Conservation (phyloP, 768 basidiomycete genomes). For the Lyophyllum decastes region DNA sequence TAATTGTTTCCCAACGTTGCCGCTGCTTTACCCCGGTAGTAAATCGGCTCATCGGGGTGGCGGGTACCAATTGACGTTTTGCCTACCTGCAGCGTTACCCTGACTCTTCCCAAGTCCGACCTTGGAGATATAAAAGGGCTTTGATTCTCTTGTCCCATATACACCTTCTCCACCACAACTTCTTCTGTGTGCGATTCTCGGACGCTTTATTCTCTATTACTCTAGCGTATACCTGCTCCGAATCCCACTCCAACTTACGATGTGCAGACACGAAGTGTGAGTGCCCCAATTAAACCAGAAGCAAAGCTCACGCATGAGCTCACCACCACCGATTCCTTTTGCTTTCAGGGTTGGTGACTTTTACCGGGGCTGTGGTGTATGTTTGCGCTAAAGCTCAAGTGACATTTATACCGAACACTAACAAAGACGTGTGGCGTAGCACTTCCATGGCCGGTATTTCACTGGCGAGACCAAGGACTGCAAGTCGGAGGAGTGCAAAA, state of each 20-base stretch:
- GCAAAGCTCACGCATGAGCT: background rate
- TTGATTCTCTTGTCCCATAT: background rate
- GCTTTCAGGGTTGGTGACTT: conserved; percentile 44
- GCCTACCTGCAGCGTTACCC: conserved; percentile 14
- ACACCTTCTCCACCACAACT: background rate
- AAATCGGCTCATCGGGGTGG: conserved; percentile 16
- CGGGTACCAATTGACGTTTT: conserved; percentile 20
- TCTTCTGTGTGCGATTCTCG: background rate
- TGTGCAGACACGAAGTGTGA: conserved; percentile 43
- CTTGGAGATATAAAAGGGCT: conserved; percentile 15
- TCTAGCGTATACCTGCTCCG: background rate
- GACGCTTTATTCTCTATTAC: background rate
- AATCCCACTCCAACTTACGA: conserved; percentile 10
- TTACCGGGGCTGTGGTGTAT: conserved; percentile 51
- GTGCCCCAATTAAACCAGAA: conserved; percentile 3
- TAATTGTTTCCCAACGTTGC: too few relatives aligned
- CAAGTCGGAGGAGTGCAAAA: conserved; percentile 36
- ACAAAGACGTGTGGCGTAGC: conserved; percentile 30
- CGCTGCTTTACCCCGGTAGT: conserved; percentile 15
- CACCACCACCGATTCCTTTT: background rate
- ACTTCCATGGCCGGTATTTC: conserved; percentile 50
- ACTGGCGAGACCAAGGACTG: conserved; percentile 47
- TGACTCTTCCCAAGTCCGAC: conserved; percentile 22
- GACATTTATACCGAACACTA: conserved; percentile 1
- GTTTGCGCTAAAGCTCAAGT: conserved; percentile 15